Percentiles rank a stretch among this genome's conserved stretches.
Conservation (phyloP, 2,329 filamentous ascomycete genomes). For the Paramyrothecium sp. region DNA sequence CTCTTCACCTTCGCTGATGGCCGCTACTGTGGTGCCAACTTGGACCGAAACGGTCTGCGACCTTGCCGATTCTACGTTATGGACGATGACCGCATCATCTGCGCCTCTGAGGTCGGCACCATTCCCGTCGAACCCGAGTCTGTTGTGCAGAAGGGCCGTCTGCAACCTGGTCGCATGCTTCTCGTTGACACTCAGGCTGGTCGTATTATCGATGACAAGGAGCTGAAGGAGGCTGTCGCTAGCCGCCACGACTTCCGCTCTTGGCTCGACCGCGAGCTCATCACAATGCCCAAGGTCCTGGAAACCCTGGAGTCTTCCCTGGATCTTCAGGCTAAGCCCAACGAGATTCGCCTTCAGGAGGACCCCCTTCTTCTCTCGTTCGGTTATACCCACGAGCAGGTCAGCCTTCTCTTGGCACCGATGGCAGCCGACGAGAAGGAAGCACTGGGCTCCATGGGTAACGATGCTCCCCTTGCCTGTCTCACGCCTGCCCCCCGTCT, state of each 20-base stretch:
- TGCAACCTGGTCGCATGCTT: conserved; percentile 94
- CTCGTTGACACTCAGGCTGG: conserved; percentile 87
- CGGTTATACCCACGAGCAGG: conserved; percentile 93
- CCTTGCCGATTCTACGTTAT: conserved; percentile 97
- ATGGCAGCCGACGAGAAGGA: conserved; percentile 99
- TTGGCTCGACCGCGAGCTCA: conserved; percentile 84
- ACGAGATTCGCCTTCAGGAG: conserved; percentile 72
- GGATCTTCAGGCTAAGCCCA: conserved; percentile 66
- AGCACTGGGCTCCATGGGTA: conserved; percentile 95
- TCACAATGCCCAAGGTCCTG: conserved; percentile 76
- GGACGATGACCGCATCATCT: conserved; percentile 95
- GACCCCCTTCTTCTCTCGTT: conserved; percentile 83
- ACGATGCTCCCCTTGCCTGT: conserved; percentile 90
- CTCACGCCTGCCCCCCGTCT: conserved; percentile 86
- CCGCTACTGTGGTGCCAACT: conserved; percentile 93
- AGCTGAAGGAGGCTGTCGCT: conserved; percentile 88
- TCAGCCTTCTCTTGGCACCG: conserved; percentile 84
- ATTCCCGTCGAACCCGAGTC: conserved; percentile 88
- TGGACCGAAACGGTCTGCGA: conserved; percentile 91
- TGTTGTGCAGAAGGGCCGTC: conserved; percentile 86
- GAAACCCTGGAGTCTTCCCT: conserved; percentile 58
- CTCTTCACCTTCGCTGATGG: conserved; percentile 97
- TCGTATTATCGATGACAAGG: conserved; percentile 89
- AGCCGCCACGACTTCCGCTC: conserved; percentile 81
- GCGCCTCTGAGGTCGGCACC: conserved; percentile 93